Conservation (phyloP, 257 asterid genomes). For the Solanum chiquidenum region DNA sequence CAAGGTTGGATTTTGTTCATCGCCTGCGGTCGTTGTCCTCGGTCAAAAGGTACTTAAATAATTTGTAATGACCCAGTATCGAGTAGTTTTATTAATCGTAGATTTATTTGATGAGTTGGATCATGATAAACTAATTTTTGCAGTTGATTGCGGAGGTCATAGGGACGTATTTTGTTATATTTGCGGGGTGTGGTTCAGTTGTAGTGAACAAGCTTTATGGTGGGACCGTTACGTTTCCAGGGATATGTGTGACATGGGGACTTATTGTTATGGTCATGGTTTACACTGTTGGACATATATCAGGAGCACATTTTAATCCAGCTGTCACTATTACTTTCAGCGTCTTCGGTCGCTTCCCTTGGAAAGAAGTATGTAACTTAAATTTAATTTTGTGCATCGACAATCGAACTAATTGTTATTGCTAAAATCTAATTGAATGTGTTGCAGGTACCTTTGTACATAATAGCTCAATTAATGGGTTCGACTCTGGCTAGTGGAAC, state of each 20-base stretch:
- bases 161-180: slow-evolving; percentile 58
- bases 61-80: neutral
- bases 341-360: slow-evolving; percentile 40
- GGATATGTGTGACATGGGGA: slow-evolving; percentile 70
- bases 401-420: neutral
- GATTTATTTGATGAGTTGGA: neutral
- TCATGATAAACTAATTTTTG: neutral
- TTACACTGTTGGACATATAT: slow-evolving; percentile 62
- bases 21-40: slow-evolving; percentile 7
- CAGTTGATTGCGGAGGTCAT: slow-evolving; percentile 58
- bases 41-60: slow-evolving; percentile 30
- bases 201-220: slow-evolving; percentile 45
- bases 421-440: neutral
- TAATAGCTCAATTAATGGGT: slow-evolving; percentile 45
- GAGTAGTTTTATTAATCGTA: neutral
- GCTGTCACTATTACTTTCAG: slow-evolving; percentile 61
- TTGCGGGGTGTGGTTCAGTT: slow-evolving; percentile 71
- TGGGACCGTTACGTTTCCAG: slow-evolving; percentile 58
- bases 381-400: neutral
- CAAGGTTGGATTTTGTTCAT: slow-evolving; percentile 3
- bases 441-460: slow-evolving; percentile 47
- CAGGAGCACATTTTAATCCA: slow-evolving; percentile 90
- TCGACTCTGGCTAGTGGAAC: slow-evolving; percentile 57
- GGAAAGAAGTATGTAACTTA: slow-evolving; percentile 40
- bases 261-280: slow-evolving; percentile 62